Evolutionary conservation across 768 basidiomycete genomes (phyloP).

Genomic region (Auriscalpium vulgare): DNA sequence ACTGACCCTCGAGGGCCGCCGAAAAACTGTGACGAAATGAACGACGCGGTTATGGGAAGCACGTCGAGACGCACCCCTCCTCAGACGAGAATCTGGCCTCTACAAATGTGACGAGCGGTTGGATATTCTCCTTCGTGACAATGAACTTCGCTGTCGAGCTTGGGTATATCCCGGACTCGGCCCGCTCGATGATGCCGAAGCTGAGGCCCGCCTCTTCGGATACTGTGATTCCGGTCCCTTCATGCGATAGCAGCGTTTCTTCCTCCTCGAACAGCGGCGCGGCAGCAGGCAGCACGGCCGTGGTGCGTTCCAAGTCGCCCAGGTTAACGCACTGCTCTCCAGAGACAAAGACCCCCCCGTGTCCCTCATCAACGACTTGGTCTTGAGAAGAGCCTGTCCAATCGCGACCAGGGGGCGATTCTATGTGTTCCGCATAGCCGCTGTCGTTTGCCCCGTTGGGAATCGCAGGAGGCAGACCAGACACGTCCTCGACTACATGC

Average conservation of each 20-base stretch:
- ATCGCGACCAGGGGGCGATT: neutral
- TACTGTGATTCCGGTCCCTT: conserved; percentile 2
- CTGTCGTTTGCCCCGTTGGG: neutral
- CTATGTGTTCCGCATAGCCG: neutral
- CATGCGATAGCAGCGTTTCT: neutral
- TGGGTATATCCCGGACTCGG: neutral
- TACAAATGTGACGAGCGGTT: neutral
- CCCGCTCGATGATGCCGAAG: neutral
- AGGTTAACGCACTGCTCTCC: neutral
- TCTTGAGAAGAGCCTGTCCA: neutral
- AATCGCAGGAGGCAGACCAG: neutral
- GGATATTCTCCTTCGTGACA: neutral
- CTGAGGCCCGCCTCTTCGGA: conserved; percentile 9
- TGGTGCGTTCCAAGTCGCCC: neutral
- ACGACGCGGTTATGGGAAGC: neutral
- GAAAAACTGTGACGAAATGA: conserved; percentile 6
- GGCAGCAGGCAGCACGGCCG: neutral
- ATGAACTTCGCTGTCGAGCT: neutral
- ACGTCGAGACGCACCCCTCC: neutral
- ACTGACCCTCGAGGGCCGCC: neutral
- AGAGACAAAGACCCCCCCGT: neutral
- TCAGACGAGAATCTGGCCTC: neutral
- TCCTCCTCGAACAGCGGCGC: neutral
- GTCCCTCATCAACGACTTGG: neutral
- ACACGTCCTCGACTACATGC: neutral